Evolutionary conservation across 176 grass and related monocot genomes (phyloP).

Genomic region (Oryza nivara): DNA sequence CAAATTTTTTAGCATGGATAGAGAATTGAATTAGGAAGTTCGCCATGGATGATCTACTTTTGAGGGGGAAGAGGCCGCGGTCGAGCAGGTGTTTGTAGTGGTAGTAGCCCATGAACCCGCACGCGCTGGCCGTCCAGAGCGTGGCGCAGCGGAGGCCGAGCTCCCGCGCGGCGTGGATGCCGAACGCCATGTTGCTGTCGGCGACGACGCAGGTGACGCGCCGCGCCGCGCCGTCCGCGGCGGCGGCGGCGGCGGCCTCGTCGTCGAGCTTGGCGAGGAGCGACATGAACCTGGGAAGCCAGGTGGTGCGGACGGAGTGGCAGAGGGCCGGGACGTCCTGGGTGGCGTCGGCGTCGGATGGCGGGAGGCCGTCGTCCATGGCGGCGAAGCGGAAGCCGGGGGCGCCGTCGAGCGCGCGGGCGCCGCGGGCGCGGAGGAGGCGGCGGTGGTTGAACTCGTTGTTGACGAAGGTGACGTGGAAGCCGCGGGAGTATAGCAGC

Average conservation of each 20-base stretch:
- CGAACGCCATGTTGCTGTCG: slow-evolving; percentile 54
- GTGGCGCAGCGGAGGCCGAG: slow-evolving; percentile 47
- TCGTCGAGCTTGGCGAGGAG: slow-evolving; percentile 27
- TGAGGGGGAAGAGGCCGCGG: too few species aligned
- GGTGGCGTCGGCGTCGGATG: slow-evolving; percentile 38
- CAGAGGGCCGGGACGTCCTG: slow-evolving; percentile 56
- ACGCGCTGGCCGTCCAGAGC: slow-evolving; percentile 47
- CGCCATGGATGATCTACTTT: too few species aligned
- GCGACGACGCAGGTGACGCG: slow-evolving; percentile 39
- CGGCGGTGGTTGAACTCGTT: slow-evolving; percentile 62
- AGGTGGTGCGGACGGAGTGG: slow-evolving; percentile 44
- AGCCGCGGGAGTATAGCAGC: slow-evolving; percentile 60
- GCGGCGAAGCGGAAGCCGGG: slow-evolving; percentile 41
- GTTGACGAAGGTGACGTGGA: slow-evolving; percentile 76
- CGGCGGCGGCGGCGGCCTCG: background rate
- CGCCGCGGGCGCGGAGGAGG: slow-evolving; percentile 26
- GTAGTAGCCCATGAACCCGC: slow-evolving; percentile 48
- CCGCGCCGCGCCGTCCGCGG: background rate
- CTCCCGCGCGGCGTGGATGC: slow-evolving; percentile 39
- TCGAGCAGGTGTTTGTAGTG: slow-evolving; percentile 18
- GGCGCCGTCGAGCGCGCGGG: slow-evolving; percentile 12
- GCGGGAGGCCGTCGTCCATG: slow-evolving; percentile 52
- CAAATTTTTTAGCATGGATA: too few species aligned
- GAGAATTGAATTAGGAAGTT: too few species aligned
- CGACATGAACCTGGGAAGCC: slow-evolving; percentile 40